Evolutionary conservation across 2,329 filamentous ascomycete genomes (phyloP).

Genomic region (Monilinia vaccinii-corymbosi): DNA sequence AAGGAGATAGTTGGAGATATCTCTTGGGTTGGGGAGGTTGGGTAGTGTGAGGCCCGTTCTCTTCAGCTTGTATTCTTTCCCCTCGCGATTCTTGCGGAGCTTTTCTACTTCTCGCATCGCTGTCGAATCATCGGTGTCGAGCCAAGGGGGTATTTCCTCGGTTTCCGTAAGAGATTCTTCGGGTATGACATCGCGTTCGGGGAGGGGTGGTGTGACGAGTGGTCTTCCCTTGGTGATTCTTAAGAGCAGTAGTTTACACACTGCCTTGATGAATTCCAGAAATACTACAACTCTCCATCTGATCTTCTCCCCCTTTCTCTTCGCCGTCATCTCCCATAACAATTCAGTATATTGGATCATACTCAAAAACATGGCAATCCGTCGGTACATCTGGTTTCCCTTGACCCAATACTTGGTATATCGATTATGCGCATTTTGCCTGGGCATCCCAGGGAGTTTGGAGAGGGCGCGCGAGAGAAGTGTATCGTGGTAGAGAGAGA

Average conservation of each 20-base stretch:
- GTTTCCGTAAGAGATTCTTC: constrained; percentile 39
- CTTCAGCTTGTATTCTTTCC: constrained; percentile 80
- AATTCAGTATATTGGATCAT: constrained; percentile 92
- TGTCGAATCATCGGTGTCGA: constrained; percentile 25
- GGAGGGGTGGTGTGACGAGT: constrained; percentile 73
- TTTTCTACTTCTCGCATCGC: constrained; percentile 12
- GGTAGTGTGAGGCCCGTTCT: constrained; percentile 81
- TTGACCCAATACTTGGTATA: constrained; percentile 61
- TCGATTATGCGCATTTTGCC: constrained; percentile 45
- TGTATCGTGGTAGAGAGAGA: constrained; percentile 87
- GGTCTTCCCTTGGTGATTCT: constrained; percentile 76
- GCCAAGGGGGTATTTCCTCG: constrained; percentile 33
- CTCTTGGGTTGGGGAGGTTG: constrained; percentile 67
- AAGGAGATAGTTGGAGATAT: constrained; percentile 81
- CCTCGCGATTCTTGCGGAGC: not conserved
- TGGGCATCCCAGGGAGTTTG: constrained; percentile 43
- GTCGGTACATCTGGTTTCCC: constrained; percentile 62
- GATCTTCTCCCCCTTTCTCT: constrained; percentile 71
- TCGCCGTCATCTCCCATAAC: constrained; percentile 95
- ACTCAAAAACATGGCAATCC: constrained; percentile 73
- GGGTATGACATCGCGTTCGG: constrained; percentile 74
- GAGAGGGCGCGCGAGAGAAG: constrained; percentile 62
- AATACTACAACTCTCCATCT: constrained; percentile 83
- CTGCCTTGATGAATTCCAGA: constrained; percentile 76
- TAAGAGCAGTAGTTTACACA: constrained; percentile 73